Evolutionary conservation across 371 early-diverging fungal species (phyloP).

Genomic region (Lichtheimia hyalospora): DNA sequence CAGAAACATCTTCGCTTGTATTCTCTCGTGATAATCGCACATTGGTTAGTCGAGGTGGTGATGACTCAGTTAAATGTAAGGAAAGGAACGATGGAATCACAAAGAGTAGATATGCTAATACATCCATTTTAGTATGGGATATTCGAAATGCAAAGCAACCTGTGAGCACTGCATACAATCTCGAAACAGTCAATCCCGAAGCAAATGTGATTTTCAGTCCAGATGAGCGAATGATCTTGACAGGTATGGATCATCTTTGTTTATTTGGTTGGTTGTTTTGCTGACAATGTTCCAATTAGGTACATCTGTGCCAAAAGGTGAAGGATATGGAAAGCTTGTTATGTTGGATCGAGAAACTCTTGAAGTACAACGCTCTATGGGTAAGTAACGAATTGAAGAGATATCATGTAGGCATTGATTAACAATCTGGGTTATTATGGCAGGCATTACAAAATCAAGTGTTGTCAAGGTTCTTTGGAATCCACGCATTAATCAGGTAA

Average conservation of each 20-base stretch:
- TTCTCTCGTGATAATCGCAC: conserved; percentile 68
- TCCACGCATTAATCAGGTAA: conserved; percentile 81
- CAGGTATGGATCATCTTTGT: conserved; percentile 34
- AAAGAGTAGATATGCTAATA: not conserved
- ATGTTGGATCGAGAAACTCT: conserved; percentile 73
- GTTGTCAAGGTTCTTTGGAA: conserved; percentile 88
- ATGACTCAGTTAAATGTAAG: conserved; percentile 84
- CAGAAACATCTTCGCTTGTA: conserved; percentile 68
- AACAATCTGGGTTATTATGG: not conserved
- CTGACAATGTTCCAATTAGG: conserved; percentile 21
- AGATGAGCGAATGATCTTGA: conserved; percentile 71
- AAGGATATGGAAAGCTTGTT: conserved; percentile 67
- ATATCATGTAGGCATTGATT: no score
- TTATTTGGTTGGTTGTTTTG: not conserved
- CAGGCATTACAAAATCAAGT: conserved; percentile 59
- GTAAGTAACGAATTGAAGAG: conserved; percentile 24
- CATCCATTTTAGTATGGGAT: conserved; percentile 77
- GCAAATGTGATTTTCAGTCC: conserved; percentile 90
- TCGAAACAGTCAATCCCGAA: conserved; percentile 75
- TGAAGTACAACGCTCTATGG: conserved; percentile 52
- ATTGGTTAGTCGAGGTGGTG: conserved; percentile 79
- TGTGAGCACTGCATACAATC: conserved; percentile 53
- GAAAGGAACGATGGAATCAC: not conserved
- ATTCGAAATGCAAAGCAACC: conserved; percentile 73
- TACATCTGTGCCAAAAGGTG: conserved; percentile 69